A percentile compares a stretch with the other conserved stretches of the same genome.
These are phyloP conservation scores for Tuber melanosporum DNA, from an alignment of 495 filamentous ascomycete genomes.

Conservation along the genomic window DNA sequence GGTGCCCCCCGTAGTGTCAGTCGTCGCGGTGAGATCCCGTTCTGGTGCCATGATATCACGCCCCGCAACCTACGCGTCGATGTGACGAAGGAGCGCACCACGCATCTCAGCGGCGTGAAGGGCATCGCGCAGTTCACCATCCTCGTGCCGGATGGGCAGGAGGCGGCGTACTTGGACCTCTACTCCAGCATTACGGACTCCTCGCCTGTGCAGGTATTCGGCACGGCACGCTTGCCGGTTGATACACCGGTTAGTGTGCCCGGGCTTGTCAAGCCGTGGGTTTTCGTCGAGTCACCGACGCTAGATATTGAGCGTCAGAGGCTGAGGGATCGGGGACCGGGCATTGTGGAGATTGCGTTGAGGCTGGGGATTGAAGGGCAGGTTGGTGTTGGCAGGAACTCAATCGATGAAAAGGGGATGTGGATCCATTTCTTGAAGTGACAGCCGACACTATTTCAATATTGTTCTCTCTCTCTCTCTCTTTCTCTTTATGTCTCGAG, in stretches of 20 bases:
- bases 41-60: constrained; percentile 56
- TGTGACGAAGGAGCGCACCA: constrained; percentile 35
- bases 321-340: constrained; percentile 31
- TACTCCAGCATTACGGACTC: constrained; percentile 38
- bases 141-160: constrained; percentile 33
- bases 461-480: not conserved
- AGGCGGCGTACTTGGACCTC: constrained; percentile 31
- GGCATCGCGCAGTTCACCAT: constrained; percentile 47
- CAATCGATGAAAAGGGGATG: constrained; percentile 38
- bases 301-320: constrained; percentile 33
- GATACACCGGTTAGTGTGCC: constrained; percentile 27
- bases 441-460: not conserved
- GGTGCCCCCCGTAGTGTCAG: constrained; percentile 16
- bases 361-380: constrained; percentile 34
- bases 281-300: constrained; percentile 38
- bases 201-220: constrained; percentile 34
- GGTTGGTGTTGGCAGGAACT: constrained; percentile 32
- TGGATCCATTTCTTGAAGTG: constrained; percentile 42
- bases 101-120: constrained; percentile 47
- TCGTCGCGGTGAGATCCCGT: constrained; percentile 45
- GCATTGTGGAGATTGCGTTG: constrained; percentile 40
- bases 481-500: not conserved
- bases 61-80: constrained; percentile 47
- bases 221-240: constrained; percentile 32
- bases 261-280: constrained; percentile 31